These are phyloP conservation scores for Colletotrichum eleusines DNA, from an alignment of 2,329 filamentous ascomycete species.

Conservation along the genomic window DNA sequence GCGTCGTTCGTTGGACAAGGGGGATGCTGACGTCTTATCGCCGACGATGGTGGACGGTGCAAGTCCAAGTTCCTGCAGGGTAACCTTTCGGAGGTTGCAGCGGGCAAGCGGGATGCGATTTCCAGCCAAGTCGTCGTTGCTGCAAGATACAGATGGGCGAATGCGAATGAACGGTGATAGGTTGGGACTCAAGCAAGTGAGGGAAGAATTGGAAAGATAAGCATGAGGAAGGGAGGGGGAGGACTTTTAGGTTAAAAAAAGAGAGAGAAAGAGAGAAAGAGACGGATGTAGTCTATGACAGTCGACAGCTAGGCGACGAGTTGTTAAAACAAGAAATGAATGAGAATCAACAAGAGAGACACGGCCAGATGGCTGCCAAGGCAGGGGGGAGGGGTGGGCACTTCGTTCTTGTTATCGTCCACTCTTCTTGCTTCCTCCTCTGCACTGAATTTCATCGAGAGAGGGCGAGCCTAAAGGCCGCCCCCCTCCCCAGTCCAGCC, in stretches of 20 bases:
- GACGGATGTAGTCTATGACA: conserved; percentile 4
- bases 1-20: conserved; percentile 4
- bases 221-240: conserved; percentile 14
- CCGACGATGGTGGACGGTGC: conserved; percentile 6
- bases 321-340: conserved; percentile 40
- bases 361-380: conserved; percentile 34
- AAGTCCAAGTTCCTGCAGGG: conserved; percentile 30
- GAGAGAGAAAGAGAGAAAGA: conserved; percentile 5
- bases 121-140: conserved; percentile 15
- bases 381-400: conserved; percentile 26
- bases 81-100: conserved; percentile 18
- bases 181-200: neutral
- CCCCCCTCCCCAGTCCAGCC: neutral
- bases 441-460: conserved; percentile 21
- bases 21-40: conserved; percentile 33
- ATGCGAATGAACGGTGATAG: neutral
- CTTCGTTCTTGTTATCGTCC: conserved; percentile 32
- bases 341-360: conserved; percentile 34
- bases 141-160: conserved; percentile 12
- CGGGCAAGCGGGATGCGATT: neutral
- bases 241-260: conserved; percentile 6
- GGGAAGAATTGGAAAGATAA: neutral
- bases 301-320: conserved; percentile 25
- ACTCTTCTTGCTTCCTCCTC: conserved; percentile 32
- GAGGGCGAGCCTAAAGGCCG: conserved; percentile 18